Percentiles rank a stretch among this genome's conserved stretches.
These are phyloP conservation scores for Tephrocybe sp. DNA, from an alignment of 768 basidiomycete species.

Conservation along the genomic window DNA sequence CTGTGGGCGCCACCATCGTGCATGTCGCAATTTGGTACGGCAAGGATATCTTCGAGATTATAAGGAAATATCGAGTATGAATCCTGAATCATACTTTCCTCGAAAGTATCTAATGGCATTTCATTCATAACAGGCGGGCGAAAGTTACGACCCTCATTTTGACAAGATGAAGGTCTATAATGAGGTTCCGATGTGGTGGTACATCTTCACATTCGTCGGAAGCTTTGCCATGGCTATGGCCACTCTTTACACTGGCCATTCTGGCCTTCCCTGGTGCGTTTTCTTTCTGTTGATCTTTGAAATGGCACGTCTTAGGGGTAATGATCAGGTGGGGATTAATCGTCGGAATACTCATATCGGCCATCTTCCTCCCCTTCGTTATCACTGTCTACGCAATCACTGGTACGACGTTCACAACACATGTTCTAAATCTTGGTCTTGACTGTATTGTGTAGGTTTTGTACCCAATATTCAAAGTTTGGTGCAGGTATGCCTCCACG, in stretches of 20 bases:
- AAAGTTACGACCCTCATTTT: conserved; percentile 50
- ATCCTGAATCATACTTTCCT: background rate
- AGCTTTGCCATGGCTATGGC: conserved; percentile 53
- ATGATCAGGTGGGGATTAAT: conserved; percentile 44
- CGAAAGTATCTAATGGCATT: background rate
- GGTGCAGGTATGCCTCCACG: conserved; percentile 22
- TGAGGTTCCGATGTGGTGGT: conserved; percentile 53
- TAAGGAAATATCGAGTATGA: conserved; percentile 39
- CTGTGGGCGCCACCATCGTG: conserved; percentile 45
- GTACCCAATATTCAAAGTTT: conserved; percentile 33
- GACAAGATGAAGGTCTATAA: conserved; percentile 48
- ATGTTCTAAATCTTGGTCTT: background rate
- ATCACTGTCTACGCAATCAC: conserved; percentile 53
- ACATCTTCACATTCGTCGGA: conserved; percentile 36
- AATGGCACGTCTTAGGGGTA: background rate
- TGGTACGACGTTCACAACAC: conserved; percentile 23
- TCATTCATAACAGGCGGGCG: conserved; percentile 22
- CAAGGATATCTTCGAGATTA: conserved; percentile 40
- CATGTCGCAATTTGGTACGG: conserved; percentile 55
- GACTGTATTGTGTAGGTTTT: conserved; percentile 23
- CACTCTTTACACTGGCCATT: conserved; percentile 49
- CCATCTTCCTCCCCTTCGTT: conserved; percentile 49
- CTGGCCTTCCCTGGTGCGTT: conserved; percentile 53
- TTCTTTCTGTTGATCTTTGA: background rate
- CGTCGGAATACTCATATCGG: conserved; percentile 49